phyloP scores from a whole-genome alignment of 2,329 filamentous ascomycete genomes.

The Ascochyta fabae region DNA sequence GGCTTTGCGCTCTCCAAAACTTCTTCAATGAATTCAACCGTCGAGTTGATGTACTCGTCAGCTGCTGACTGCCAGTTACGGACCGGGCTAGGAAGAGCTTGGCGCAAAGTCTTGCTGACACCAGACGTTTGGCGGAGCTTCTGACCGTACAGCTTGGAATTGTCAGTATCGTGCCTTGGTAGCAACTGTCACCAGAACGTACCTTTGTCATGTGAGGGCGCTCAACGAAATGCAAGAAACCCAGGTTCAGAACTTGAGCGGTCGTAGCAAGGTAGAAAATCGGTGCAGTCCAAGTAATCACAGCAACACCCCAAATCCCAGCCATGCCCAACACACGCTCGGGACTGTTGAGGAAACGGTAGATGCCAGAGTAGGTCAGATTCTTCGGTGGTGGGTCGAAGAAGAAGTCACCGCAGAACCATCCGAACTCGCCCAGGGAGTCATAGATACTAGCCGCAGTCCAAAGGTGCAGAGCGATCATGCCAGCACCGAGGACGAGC shows the following conservation, averaged over 20 bases:
- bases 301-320: conserved; percentile 91
- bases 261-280: conserved; percentile 87
- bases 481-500: conserved; percentile 80
- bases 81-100: conserved; percentile 82
- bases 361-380: conserved; percentile 94
- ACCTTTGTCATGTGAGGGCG: conserved; percentile 86
- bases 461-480: conserved; percentile 90
- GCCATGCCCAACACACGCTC: conserved; percentile 92
- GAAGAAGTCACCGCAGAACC: conserved; percentile 99
- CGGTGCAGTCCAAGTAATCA: conserved; percentile 88
- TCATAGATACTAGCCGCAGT: conserved; percentile 93
- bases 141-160: conserved; percentile 73
- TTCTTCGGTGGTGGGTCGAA: conserved; percentile 82
- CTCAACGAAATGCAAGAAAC: conserved; percentile 91
- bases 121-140: conserved; percentile 86
- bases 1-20: conserved; percentile 85
- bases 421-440: conserved; percentile 94
- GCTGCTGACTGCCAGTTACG: conserved; percentile 84
- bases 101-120: conserved; percentile 87
- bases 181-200: neutral
- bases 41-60: conserved; percentile 85
- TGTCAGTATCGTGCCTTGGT: neutral
- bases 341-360: conserved; percentile 97
- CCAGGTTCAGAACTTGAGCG: conserved; percentile 83
- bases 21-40: conserved; percentile 88